These are phyloP conservation scores for Talaromyces sp. DNA, from an alignment of 2,329 filamentous ascomycete genomes.

Conservation along the genomic window DNA sequence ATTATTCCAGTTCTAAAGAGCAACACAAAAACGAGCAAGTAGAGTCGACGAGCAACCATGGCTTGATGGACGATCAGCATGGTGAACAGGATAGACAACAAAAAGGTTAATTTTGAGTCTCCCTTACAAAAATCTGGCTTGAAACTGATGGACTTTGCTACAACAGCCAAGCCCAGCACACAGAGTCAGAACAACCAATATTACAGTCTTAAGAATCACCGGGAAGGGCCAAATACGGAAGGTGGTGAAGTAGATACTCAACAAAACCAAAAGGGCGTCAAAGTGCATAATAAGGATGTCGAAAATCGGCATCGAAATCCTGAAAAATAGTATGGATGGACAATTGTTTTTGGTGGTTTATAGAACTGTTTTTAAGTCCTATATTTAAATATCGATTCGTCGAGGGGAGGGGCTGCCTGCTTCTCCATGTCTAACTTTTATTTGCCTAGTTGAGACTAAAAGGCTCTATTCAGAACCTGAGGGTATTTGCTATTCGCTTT, in stretches of 20 bases:
- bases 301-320: not conserved
- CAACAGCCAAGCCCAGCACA: not conserved
- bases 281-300: slow-evolving; percentile 2
- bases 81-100: not conserved
- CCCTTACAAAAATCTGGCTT: not conserved
- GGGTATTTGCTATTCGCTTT: too few species aligned
- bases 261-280: not conserved
- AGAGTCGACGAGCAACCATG: not conserved
- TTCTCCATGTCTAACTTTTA: too few species aligned
- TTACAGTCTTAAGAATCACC: slow-evolving; percentile 2
- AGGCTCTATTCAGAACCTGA: too few species aligned
- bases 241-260: slow-evolving; percentile 3
- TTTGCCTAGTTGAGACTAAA: too few species aligned
- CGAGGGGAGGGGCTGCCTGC: too few species aligned
- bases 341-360: too few species aligned
- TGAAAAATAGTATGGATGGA: not conserved
- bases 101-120: slow-evolving; percentile 1
- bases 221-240: slow-evolving; percentile 1
- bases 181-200: not conserved
- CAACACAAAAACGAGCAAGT: not conserved
- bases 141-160: not conserved
- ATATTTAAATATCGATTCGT: too few species aligned
- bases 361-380: too few species aligned
- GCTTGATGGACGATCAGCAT: not conserved
- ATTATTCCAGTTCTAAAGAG: not conserved